These are phyloP conservation scores for Neoascochyta sp. DNA, from an alignment of 2,329 filamentous ascomycete species.

Conservation along the genomic window DNA sequence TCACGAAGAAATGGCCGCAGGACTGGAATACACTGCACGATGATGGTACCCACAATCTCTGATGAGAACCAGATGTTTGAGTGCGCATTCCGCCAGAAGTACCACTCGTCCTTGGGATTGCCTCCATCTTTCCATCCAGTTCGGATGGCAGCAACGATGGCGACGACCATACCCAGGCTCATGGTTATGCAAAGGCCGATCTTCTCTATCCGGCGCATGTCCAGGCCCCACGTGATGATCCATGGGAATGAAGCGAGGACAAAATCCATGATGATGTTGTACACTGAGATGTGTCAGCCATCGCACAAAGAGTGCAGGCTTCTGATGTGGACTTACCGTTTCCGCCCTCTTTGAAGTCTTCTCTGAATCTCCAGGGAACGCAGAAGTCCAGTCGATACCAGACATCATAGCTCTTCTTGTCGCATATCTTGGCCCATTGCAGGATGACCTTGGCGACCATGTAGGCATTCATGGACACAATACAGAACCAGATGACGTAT, in stretches of 20 bases:
- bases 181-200: constrained; percentile 50
- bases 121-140: constrained; percentile 50
- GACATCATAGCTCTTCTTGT: constrained; percentile 43
- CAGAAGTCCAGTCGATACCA: constrained; percentile 50
- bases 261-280: constrained; percentile 55
- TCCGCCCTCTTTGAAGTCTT: constrained; percentile 50
- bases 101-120: constrained; percentile 45
- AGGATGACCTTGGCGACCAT: constrained; percentile 50
- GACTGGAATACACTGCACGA: constrained; percentile 54
- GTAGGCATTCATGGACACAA: constrained; percentile 48
- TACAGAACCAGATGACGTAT: constrained; percentile 49
- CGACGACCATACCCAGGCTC: constrained; percentile 51
- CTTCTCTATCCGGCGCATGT: constrained; percentile 50
- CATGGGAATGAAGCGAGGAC: constrained; percentile 51
- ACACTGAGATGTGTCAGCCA: constrained; percentile 39
- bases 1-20: constrained; percentile 49
- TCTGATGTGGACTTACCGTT: constrained; percentile 41
- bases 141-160: constrained; percentile 48
- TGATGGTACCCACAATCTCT: constrained; percentile 53
- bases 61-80: constrained; percentile 51
- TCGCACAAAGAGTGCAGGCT: no score
- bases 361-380: constrained; percentile 38
- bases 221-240: constrained; percentile 48
- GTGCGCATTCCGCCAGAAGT: constrained; percentile 50
- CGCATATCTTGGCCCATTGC: constrained; percentile 50